Evolutionary conservation across 345 rosid species (phyloP), one percentile per base, ranked within the genome.

Genomic region (Passiflora organensis): DNA sequence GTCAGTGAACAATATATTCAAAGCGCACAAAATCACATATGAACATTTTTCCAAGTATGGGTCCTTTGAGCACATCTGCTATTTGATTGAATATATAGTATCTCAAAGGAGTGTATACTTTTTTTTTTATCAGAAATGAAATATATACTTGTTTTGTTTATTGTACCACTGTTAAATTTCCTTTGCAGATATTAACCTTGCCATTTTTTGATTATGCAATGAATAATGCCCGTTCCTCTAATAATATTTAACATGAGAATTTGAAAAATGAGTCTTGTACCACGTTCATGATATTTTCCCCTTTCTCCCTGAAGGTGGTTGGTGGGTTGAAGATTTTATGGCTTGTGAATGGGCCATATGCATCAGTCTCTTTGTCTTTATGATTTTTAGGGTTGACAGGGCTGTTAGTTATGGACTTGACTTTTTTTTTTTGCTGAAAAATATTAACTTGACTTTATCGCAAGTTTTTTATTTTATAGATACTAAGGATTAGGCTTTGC

Each of bases 401-500:
- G n/a, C n/a, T 10, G 41, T 59, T 59, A 17, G 23, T 17, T 16
- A 36, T 5, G 8, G 15, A 4, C 39, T 4, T 1, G 16, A n/a
- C 39, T 16, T 37, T 41, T 41, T 10, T 41, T 41, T 12, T 6
- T 12, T 41, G 43, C 13, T 13, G n/a, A 1, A 4, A 13, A 37
- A 6, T 13, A 37, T 2, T 54, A 22, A 23, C 48, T 15, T 32
- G 39, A 34, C 45, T 43, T 44, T 32, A 20, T 45, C 48, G 48
- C 50, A 51, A 14, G n/a, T n/a, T 6, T 11, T 51, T 43, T 18
- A 43, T 64, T 34, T 17, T 21, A 37, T 25, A 46, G 56, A 39
- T 42, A 54, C 65, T 71, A 52, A 71, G 66, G 71, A 51, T 64
- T 53, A 53, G 47, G 69, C 43, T 48, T 64, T 59, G 59, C 58